Evolutionary conservation across 2,329 filamentous ascomycete species (phyloP).

Genomic region (Monosporascus ibericus): DNA sequence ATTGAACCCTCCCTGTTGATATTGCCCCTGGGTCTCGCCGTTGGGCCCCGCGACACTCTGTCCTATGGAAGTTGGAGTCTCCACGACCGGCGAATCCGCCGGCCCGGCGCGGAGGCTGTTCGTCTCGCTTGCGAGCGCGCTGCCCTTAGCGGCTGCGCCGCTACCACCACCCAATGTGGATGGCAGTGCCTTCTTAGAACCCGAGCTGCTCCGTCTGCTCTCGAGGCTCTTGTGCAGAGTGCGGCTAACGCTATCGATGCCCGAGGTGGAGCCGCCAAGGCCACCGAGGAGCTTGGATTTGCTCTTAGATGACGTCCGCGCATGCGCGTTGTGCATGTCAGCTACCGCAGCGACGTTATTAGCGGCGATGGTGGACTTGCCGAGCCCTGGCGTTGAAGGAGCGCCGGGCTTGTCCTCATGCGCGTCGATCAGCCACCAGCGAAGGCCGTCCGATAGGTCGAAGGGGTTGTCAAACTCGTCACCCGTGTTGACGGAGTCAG

Average conservation of each 20-base stretch:
- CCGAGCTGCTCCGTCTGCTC: conserved; percentile 81
- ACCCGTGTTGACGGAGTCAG: conserved; percentile 44
- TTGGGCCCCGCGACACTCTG: conserved; percentile 16
- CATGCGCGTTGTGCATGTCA: conserved; percentile 51
- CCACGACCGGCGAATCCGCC: conserved; percentile 28
- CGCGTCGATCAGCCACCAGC: conserved; percentile 95
- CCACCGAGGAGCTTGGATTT: conserved; percentile 33
- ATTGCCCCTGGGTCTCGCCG: conserved; percentile 20
- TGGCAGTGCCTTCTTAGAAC: conserved; percentile 69
- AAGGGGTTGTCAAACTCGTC: conserved; percentile 95
- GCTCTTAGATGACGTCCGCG: conserved; percentile 28
- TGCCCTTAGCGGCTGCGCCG: conserved; percentile 39
- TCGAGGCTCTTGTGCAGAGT: conserved; percentile 83
- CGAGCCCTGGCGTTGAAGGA: conserved; percentile 85
- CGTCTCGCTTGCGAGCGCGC: conserved; percentile 50
- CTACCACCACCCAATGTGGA: conserved; percentile 35
- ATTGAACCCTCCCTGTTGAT: not conserved
- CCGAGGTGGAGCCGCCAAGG: conserved; percentile 38
- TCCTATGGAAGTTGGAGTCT: conserved; percentile 27
- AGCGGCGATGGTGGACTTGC: conserved; percentile 85
- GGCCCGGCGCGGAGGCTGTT: conserved; percentile 49
- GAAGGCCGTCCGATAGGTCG: conserved; percentile 85
- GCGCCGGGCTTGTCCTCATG: conserved; percentile 87
- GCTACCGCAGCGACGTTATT: conserved; percentile 83
- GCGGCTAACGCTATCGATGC: conserved; percentile 68